These are phyloP conservation scores for Cenchrus purpureus DNA, from an alignment of 176 grass and related monocot species.

Conservation along the genomic window DNA sequence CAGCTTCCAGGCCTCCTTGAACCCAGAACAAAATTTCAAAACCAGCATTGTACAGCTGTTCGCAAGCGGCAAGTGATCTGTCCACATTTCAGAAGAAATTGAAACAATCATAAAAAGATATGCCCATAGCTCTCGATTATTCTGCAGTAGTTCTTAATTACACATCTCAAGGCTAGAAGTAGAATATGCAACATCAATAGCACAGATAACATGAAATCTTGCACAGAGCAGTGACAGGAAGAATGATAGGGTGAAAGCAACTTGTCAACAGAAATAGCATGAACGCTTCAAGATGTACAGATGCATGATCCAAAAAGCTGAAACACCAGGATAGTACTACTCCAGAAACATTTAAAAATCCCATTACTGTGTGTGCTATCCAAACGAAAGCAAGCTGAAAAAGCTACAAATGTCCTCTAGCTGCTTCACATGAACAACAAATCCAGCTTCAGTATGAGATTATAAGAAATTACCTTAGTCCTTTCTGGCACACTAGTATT, in stretches of 20 bases:
- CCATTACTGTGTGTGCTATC: constrained; percentile 3
- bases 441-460: constrained; percentile 5
- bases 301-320: constrained; percentile 7
- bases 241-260: background rate
- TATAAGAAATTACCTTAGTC: constrained; percentile 66
- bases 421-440: background rate
- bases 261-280: background rate
- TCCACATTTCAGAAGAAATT: background rate
- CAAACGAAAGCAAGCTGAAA: constrained; percentile 15
- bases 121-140: constrained; percentile 8
- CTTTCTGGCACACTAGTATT: constrained; percentile 94
- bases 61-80: constrained; percentile 93
- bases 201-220: background rate
- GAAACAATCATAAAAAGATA: background rate
- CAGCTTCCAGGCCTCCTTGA: constrained; percentile 94
- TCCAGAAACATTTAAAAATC: constrained; percentile 3
- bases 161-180: background rate
- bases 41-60: constrained; percentile 84
- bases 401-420: background rate
- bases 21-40: constrained; percentile 94
- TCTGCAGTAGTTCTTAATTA: constrained; percentile 12
- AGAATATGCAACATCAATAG: background rate
- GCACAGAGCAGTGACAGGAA: background rate
- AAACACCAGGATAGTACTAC: background rate
- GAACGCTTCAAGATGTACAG: background rate